A percentile compares a stretch with the other conserved stretches of the same genome.
Conservation (phyloP, 345 rosid species). For the Mangifera indica region DNA sequence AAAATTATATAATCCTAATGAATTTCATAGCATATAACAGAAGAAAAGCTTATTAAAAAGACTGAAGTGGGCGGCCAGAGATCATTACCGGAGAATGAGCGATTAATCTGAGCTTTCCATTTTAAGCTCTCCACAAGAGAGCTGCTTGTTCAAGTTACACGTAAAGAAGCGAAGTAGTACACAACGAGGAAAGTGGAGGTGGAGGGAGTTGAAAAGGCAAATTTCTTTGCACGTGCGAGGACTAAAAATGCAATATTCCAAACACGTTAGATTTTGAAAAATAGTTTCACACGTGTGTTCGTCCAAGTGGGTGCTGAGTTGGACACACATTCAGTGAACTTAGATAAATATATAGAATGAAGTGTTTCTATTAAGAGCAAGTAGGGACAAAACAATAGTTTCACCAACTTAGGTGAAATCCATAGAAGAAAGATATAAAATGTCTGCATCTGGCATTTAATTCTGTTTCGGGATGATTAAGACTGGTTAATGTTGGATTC, state of each 20-base stretch:
- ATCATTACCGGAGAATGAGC: conserved; percentile 20
- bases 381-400: neutral
- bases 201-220: no score
- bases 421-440: no score
- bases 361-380: no score
- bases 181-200: neutral
- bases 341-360: neutral
- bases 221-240: conserved; percentile 17
- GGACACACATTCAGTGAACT: conserved; percentile 10
- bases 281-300: neutral
- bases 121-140: neutral
- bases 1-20: neutral
- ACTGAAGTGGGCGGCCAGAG: conserved; percentile 11
- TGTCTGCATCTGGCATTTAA: neutral
- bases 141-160: neutral
- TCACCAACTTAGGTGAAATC: neutral
- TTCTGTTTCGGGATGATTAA: no score
- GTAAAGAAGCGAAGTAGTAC: neutral
- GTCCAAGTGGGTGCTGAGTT: neutral
- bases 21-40: neutral
- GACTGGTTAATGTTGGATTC: no score
- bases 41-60: conserved; percentile 1
- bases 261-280: neutral
- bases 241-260: neutral
- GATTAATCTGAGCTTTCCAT: conserved; percentile 24